Base-by-base conservation (phyloP, 2,329 filamentous ascomycete species). In the Curvularia sp. region DNA sequence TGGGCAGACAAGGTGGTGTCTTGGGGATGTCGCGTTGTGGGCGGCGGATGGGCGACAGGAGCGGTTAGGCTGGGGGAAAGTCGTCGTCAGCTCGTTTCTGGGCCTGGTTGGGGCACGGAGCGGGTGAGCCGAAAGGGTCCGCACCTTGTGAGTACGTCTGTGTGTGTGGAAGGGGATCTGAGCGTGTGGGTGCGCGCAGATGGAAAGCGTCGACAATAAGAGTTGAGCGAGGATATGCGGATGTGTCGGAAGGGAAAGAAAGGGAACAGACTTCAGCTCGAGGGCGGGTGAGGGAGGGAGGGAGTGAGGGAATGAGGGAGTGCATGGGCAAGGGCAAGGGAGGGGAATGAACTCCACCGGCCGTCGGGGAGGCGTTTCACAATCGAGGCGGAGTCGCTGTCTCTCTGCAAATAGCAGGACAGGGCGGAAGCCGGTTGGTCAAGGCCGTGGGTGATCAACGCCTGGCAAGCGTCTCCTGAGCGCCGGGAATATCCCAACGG, bases 11-110 rank as follows among this genome's bases (percentile, higher is more conserved):
- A 66, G 59, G 61, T 62, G 60, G 60, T 46, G 63, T 68, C 45
- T 59, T 66, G 60, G 65, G 65, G 67, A 59, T 60, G 55, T 60
- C 57, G 62, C 67, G 61, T 60, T 64, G 65, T 57, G 53, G 53
- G 61, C 52, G 48, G 49, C 52, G 51, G 48, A 49, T 52, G 61
- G 56, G 54, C 36, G 64, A 68, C 69, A 52, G 57, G 65, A 65
- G 62, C 60, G 70, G 70, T 69, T 74, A 73, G 73, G 65, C 70
- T 68, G 57, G 63, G 64, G 57, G 65, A 69, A 63, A 74, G 72
- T 70, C 70, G 70, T 72, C 74, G 73, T 73, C 64, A 74, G 72
- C 72, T 74, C 69, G 69, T 67, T 68, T 63, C 66, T 69, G 65
- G 64, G 63, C 73, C 30, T 70, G 69, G 67, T 58, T 66, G 49